A percentile compares a stretch with the other conserved stretches of the same genome.
Evolutionary conservation across 2,329 filamentous ascomycete genomes (phyloP).

Genomic region (Aspergillus nomiae): DNA sequence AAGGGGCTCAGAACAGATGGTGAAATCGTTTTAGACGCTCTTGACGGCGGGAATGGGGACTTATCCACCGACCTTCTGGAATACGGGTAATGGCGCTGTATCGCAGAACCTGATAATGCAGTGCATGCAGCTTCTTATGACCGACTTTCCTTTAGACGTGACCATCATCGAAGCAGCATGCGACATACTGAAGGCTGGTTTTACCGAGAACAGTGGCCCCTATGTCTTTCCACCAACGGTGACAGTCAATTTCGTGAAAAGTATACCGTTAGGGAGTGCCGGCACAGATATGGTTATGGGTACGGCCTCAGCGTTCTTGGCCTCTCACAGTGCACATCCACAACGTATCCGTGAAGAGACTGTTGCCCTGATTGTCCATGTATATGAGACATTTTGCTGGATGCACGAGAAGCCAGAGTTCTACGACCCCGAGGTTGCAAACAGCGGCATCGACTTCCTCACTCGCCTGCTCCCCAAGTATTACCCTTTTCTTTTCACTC

Average conservation of each 20-base stretch:
- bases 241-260: slow-evolving; percentile 45
- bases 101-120: slow-evolving; percentile 42
- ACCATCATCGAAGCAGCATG: slow-evolving; percentile 49
- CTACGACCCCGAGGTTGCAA: slow-evolving; percentile 46
- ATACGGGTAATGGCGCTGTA: slow-evolving; percentile 31
- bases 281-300: slow-evolving; percentile 48
- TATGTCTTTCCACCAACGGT: slow-evolving; percentile 47
- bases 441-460: slow-evolving; percentile 49
- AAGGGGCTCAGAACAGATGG: slow-evolving; percentile 41
- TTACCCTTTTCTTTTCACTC: slow-evolving; percentile 38
- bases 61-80: slow-evolving; percentile 42
- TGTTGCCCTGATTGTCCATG: slow-evolving; percentile 39
- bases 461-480: slow-evolving; percentile 46
- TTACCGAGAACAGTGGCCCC: slow-evolving; percentile 45
- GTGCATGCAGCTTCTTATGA: slow-evolving; percentile 43
- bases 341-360: slow-evolving; percentile 37
- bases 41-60: slow-evolving; percentile 23
- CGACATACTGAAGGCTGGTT: slow-evolving; percentile 49
- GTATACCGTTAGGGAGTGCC: slow-evolving; percentile 40
- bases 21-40: slow-evolving; percentile 39
- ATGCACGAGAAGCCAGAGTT: slow-evolving; percentile 37
- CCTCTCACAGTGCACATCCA: slow-evolving; percentile 42
- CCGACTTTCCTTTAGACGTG: slow-evolving; percentile 42
- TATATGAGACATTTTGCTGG: slow-evolving; percentile 41
- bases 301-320: slow-evolving; percentile 49